Conservation (phyloP, 208 protist genomes). For the Strigomonas culicis region DNA sequence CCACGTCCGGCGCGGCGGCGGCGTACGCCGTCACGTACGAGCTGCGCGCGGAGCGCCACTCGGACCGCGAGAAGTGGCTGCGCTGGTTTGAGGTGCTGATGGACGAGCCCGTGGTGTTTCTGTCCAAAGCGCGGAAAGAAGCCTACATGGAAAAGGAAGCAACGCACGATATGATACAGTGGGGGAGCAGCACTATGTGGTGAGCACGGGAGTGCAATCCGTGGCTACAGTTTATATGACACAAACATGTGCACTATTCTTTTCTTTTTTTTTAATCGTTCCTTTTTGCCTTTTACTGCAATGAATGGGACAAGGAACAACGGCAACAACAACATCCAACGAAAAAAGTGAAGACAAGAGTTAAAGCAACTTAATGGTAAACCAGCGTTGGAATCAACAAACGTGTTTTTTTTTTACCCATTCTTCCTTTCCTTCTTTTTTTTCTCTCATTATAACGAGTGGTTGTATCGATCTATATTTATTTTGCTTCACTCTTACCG, state of each 20-base stretch:
- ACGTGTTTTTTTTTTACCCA: constrained; percentile 5
- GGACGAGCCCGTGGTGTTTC: constrained; percentile 26
- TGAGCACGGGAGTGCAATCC: no score
- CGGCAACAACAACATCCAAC: neutral
- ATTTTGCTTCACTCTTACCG: constrained; percentile 6
- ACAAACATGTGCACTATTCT: neutral
- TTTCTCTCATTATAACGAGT: neutral
- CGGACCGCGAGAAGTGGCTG: constrained; percentile 31
- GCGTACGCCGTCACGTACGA: constrained; percentile 15
- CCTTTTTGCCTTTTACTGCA: neutral
- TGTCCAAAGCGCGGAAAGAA: constrained; percentile 21
- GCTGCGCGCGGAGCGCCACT: constrained; percentile 30
- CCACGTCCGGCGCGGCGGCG: neutral
- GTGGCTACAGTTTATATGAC: neutral
- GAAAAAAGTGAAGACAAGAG: no score
- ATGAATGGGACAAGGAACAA: neutral
- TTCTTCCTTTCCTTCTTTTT: constrained; percentile 3
- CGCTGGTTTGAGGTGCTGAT: constrained; percentile 38
- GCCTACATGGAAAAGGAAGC: constrained; percentile 11
- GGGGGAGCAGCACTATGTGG: constrained; percentile 16
- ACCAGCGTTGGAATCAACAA: no score
- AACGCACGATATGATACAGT: no score
- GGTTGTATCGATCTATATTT: constrained; percentile 2
- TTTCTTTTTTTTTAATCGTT: neutral
- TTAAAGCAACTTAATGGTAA: no score